Conservation (phyloP, 768 basidiomycete species). For the Calvatia gigantea region DNA sequence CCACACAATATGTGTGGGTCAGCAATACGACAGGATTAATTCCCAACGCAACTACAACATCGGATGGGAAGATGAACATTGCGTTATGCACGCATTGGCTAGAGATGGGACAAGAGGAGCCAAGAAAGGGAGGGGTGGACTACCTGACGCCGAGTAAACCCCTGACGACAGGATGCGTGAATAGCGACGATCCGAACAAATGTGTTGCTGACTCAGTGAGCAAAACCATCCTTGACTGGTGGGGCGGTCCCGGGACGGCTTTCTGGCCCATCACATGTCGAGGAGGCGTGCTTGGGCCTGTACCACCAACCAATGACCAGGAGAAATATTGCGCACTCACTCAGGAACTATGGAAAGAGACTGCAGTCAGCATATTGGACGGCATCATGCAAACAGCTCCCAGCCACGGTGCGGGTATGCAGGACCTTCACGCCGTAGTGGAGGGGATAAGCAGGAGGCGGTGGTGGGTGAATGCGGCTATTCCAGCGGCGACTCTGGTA, state of each 20-base stretch:
- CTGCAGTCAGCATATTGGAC: constrained; percentile 15
- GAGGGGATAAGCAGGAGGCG: constrained; percentile 9
- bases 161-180: constrained; percentile 15
- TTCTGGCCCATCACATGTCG: constrained; percentile 17
- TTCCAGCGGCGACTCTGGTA: constrained; percentile 14
- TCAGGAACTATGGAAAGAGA: constrained; percentile 15
- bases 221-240: constrained; percentile 19
- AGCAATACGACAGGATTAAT: constrained; percentile 13
- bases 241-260: constrained; percentile 16
- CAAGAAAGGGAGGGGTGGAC: background rate
- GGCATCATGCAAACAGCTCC: constrained; percentile 19
- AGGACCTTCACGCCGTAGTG: constrained; percentile 12
- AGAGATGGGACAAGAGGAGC: constrained; percentile 4
- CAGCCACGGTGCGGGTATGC: background rate
- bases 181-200: background rate
- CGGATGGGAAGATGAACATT: constrained; percentile 15
- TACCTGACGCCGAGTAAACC: background rate
- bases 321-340: constrained; percentile 12
- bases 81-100: constrained; percentile 14
- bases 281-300: constrained; percentile 18
- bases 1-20: constrained; percentile 12
- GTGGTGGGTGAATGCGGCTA: constrained; percentile 19
- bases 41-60: constrained; percentile 13
- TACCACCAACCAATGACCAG: constrained; percentile 3
- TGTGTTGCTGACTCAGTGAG: constrained; percentile 19